phyloP scores from a whole-genome alignment of 805 yeast genomes.

The Candida glaebosa region DNA sequence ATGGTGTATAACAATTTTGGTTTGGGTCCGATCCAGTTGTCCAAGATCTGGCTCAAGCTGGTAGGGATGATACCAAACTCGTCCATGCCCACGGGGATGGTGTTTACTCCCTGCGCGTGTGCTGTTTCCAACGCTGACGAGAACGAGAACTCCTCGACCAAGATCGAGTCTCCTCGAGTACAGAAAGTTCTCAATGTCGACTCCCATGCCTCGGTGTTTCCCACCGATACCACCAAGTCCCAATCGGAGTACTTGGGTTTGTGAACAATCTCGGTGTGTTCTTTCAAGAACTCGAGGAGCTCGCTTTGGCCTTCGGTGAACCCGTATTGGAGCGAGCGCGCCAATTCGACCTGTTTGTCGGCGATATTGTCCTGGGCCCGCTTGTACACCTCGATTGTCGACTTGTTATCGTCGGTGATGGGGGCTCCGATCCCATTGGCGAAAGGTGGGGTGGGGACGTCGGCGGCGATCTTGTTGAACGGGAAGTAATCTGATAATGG shows the following conservation, averaged over 20 bases:
- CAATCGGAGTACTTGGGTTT: slow-evolving; percentile 54
- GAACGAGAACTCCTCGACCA: slow-evolving; percentile 81
- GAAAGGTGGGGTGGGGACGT: slow-evolving; percentile 80
- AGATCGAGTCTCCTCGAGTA: slow-evolving; percentile 74
- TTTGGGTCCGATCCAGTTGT: slow-evolving; percentile 68
- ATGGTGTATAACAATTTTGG: slow-evolving; percentile 89
- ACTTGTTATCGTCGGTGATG: slow-evolving; percentile 38
- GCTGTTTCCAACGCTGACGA: slow-evolving; percentile 83
- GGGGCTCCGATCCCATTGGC: slow-evolving; percentile 71
- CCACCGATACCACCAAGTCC: slow-evolving; percentile 68
- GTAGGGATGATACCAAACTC: slow-evolving; percentile 74
- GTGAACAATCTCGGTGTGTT: slow-evolving; percentile 62
- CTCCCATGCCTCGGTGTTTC: slow-evolving; percentile 92
- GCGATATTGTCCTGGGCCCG: slow-evolving; percentile 17
- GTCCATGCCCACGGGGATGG: slow-evolving; percentile 77
- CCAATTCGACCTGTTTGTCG: slow-evolving; percentile 60
- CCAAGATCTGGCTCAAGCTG: slow-evolving; percentile 56
- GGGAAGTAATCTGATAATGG: slow-evolving; percentile 93
- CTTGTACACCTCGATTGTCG: slow-evolving; percentile 39
- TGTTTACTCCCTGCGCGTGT: slow-evolving; percentile 62
- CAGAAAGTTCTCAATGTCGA: slow-evolving; percentile 74
- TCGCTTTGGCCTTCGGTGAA: slow-evolving; percentile 77
- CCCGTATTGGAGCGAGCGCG: slow-evolving; percentile 92
- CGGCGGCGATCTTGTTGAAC: slow-evolving; percentile 69
- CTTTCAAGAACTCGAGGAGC: slow-evolving; percentile 60